Evolutionary conservation across 2,329 filamentous ascomycete species (phyloP), one percentile per base, ranked within the genome.

Genomic region (Neonectria hederae): DNA sequence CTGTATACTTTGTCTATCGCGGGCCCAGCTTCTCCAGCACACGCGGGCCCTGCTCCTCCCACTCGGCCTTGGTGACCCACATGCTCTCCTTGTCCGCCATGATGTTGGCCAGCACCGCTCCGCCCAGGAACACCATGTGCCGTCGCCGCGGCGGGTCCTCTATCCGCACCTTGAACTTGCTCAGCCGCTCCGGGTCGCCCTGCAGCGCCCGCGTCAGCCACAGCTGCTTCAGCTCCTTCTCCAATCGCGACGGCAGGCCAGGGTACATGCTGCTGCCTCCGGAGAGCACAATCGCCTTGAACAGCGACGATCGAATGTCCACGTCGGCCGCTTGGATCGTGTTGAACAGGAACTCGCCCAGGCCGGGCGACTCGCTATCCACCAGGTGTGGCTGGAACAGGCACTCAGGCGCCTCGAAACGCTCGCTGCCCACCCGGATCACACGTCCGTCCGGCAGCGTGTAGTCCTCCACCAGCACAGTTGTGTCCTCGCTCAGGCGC

Each of bases 141-240:
- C 95, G 88, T 83, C 96, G 89, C 82, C 96, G 88, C 35, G 96
- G 96, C 55, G 96, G 96, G 79, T 99, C 96, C 80, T 99, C 96
- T 84, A 99, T 98, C 80, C 96, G 89, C 71, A 99, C 95, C 88
- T 98, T 99, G 87, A 99, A 99, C 89, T 98, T 99, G 89, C 89
- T 93, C 76, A 99, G 81, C 71, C 96, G 89, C 82, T 98, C 95
- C 1, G 96, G 95, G 80, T 99, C 94, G 63, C 95, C 94, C 63
- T 90, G 88, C 72, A 99, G 84, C 46, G 97, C 94, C 70, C 91
- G 90, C 59, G 95, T 97, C 69, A 99, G 87, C 96, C 96, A 99
- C 74, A 99, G 83, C 84, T 99, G 96, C 86, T 99, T 99, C 74
- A 99, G 83, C 82, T 99, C 96, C 87, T 99, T 99, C 83, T 99